Evolutionary conservation across 495 filamentous ascomycete genomes (phyloP).

Genomic region (Neurospora tetrasperma): DNA sequence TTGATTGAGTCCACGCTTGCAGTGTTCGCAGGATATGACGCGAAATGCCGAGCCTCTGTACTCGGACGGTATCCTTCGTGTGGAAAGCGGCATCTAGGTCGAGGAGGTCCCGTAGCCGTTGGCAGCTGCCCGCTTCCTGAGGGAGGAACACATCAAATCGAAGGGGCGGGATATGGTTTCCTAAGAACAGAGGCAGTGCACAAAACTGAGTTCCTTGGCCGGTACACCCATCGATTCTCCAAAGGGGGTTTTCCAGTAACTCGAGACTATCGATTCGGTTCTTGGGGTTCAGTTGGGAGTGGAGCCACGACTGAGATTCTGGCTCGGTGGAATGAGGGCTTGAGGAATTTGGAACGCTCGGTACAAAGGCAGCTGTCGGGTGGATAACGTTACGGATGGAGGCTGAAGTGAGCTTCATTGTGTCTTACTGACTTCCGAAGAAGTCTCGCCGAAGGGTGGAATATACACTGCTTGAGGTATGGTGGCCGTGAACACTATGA

Average conservation of each 20-base stretch:
- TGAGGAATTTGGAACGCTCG: conserved; percentile 3
- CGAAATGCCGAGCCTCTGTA: conserved; percentile 32
- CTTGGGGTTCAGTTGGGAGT: conserved; percentile 38
- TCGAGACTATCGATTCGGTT: conserved; percentile 43
- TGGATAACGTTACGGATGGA: conserved; percentile 38
- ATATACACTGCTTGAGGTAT: background rate
- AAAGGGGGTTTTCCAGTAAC: conserved; percentile 26
- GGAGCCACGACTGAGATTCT: conserved; percentile 18
- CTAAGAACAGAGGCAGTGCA: conserved; percentile 32
- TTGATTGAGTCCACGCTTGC: conserved; percentile 26
- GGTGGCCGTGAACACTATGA: background rate
- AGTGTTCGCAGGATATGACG: conserved; percentile 34
- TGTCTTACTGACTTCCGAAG: background rate
- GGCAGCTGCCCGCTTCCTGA: conserved; percentile 21
- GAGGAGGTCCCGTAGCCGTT: conserved; percentile 30
- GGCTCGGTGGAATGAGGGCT: background rate
- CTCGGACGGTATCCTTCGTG: conserved; percentile 32
- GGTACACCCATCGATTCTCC: conserved; percentile 40
- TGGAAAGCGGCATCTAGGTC: conserved; percentile 36
- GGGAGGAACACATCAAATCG: conserved; percentile 41
- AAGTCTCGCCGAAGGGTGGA: background rate
- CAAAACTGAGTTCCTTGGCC: conserved; percentile 41
- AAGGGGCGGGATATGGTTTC: conserved; percentile 26
- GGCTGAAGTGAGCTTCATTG: conserved; percentile 33
- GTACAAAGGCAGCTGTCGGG: conserved; percentile 37